phyloP scores from a whole-genome alignment of 1,284 basidiomycete genomes.

The Wolfiporia cocos region DNA sequence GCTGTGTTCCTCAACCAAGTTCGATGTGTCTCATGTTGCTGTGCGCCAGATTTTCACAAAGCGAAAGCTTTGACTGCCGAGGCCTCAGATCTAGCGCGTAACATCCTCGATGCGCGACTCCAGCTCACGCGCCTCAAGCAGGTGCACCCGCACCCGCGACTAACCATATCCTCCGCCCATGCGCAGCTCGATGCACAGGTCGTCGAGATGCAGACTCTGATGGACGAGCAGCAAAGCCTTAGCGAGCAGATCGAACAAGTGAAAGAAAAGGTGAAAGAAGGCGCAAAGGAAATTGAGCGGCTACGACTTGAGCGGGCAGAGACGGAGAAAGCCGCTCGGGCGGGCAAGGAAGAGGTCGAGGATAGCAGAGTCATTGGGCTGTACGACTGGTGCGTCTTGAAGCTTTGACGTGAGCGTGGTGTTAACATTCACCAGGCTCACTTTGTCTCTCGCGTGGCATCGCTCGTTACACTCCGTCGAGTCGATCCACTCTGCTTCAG shows the following conservation, averaged over 20 bases:
- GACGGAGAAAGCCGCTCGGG: slow-evolving; percentile 62
- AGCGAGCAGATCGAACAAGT: slow-evolving; percentile 42
- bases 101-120: slow-evolving; percentile 76
- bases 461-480: slow-evolving; percentile 55
- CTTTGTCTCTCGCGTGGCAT: slow-evolving; percentile 59
- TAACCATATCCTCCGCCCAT: slow-evolving; percentile 69
- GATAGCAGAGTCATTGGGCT: slow-evolving; percentile 55
- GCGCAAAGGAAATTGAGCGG: slow-evolving; percentile 55
- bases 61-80: slow-evolving; percentile 47
- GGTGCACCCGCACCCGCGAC: slow-evolving; percentile 68
- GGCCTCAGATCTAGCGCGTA: slow-evolving; percentile 55
- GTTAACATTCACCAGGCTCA: slow-evolving; percentile 64
- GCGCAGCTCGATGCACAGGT: slow-evolving; percentile 67
- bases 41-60: slow-evolving; percentile 46
- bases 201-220: slow-evolving; percentile 65
- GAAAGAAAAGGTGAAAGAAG: slow-evolving; percentile 51
- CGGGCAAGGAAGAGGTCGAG: slow-evolving; percentile 56
- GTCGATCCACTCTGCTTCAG: slow-evolving; percentile 52
- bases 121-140: slow-evolving; percentile 73
- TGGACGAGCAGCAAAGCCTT: slow-evolving; percentile 45
- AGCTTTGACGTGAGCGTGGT: no score
- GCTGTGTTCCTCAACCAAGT: neutral
- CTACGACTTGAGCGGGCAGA: slow-evolving; percentile 60
- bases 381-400: slow-evolving; percentile 60
- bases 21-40: neutral